Percentiles rank a stretch among this genome's conserved stretches.
These are phyloP conservation scores for Phytophthora rubi DNA, from an alignment of 352 stramenopile species.

Conservation along the genomic window DNA sequence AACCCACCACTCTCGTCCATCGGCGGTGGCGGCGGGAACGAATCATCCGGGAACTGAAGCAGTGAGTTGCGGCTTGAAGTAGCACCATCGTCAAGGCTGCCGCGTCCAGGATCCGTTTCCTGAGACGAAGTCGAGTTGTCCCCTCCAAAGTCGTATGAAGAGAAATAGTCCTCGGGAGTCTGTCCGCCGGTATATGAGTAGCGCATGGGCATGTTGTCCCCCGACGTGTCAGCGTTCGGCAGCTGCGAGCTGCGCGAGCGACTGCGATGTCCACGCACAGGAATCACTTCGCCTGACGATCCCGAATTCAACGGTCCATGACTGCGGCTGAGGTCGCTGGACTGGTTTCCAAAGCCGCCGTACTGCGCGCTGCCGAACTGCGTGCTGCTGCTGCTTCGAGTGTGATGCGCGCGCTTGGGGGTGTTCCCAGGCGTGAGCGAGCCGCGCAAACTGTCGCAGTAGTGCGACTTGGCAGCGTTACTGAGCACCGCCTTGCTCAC, in stretches of 20 bases:
- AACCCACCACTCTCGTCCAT: slow-evolving; percentile 73
- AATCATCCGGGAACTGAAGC: slow-evolving; percentile 69
- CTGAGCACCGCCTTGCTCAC: slow-evolving; percentile 80
- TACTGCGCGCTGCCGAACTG: slow-evolving; percentile 36
- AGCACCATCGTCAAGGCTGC: slow-evolving; percentile 27
- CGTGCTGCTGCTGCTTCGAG: slow-evolving; percentile 39
- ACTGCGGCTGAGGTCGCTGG: slow-evolving; percentile 32
- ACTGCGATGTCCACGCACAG: slow-evolving; percentile 57
- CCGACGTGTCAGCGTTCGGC: slow-evolving; percentile 40
- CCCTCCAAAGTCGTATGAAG: slow-evolving; percentile 47
- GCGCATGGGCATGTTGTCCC: slow-evolving; percentile 51
- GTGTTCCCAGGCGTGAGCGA: slow-evolving; percentile 62
- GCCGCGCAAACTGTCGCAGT: slow-evolving; percentile 66
- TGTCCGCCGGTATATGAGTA: slow-evolving; percentile 72
- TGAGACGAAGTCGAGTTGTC: slow-evolving; percentile 62
- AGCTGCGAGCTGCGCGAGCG: slow-evolving; percentile 61
- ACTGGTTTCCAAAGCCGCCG: slow-evolving; percentile 34
- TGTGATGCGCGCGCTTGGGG: slow-evolving; percentile 52
- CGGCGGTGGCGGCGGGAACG: slow-evolving; percentile 75
- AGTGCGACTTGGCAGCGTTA: slow-evolving; percentile 82
- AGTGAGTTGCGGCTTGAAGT: slow-evolving; percentile 38
- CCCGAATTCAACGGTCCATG: slow-evolving; percentile 35
- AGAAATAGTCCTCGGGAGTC: slow-evolving; percentile 63
- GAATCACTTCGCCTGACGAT: slow-evolving; percentile 33
- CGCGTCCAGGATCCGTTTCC: slow-evolving; percentile 46